phyloP scores from a whole-genome alignment of 495 filamentous ascomycete genomes.

The Cladorrhinum samala region DNA sequence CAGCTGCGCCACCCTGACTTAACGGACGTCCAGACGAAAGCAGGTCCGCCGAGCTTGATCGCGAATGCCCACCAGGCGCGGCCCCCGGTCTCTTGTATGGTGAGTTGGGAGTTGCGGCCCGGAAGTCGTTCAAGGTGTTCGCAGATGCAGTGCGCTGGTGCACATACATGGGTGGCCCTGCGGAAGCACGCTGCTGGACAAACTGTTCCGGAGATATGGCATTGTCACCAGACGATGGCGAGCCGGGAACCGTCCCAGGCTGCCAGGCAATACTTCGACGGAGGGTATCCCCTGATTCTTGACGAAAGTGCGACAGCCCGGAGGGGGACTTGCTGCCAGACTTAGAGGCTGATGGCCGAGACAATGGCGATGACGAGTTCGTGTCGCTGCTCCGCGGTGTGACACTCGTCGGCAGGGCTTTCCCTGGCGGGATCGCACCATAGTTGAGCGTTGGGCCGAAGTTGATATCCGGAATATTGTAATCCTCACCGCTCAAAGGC shows the following conservation, averaged over 20 bases:
- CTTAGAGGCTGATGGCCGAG: slow-evolving; percentile 34
- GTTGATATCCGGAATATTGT: slow-evolving; percentile 68
- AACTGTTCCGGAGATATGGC: slow-evolving; percentile 63
- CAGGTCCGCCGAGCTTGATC: slow-evolving; percentile 35
- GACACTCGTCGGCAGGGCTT: slow-evolving; percentile 18
- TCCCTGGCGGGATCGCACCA: slow-evolving; percentile 23
- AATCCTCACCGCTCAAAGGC: slow-evolving; percentile 20
- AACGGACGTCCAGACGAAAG: slow-evolving; percentile 25
- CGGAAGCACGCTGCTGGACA: slow-evolving; percentile 74
- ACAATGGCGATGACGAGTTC: slow-evolving; percentile 33
- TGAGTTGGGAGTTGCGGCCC: slow-evolving; percentile 37
- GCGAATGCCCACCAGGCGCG: slow-evolving; percentile 36
- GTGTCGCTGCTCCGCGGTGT: slow-evolving; percentile 9
- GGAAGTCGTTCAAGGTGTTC: slow-evolving; percentile 43
- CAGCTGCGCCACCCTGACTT: slow-evolving; percentile 30
- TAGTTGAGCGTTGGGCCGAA: slow-evolving; percentile 83
- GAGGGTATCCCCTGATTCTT: slow-evolving; percentile 41
- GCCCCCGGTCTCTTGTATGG: slow-evolving; percentile 19
- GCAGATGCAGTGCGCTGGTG: slow-evolving; percentile 57
- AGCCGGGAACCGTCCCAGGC: slow-evolving; percentile 52
- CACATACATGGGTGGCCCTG: slow-evolving; percentile 36
- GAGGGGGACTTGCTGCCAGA: slow-evolving; percentile 38
- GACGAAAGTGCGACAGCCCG: slow-evolving; percentile 32
- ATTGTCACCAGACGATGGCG: slow-evolving; percentile 32
- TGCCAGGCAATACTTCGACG: slow-evolving; percentile 73